A percentile compares a stretch with the other conserved stretches of the same genome.
phyloP scores from a whole-genome alignment of 345 rosid species.

The Aegle marmelos region DNA sequence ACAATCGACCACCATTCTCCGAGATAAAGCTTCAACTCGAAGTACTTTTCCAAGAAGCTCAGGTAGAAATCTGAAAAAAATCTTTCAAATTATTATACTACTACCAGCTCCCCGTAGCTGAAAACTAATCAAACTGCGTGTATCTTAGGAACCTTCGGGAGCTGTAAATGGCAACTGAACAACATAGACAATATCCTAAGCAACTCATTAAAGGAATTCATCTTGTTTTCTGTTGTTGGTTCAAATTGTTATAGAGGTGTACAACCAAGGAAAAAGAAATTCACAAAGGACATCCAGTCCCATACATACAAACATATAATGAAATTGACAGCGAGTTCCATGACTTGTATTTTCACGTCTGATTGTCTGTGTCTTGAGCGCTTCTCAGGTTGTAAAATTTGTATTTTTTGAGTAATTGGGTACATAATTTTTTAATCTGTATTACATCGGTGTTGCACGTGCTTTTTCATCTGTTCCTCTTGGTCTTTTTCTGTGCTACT shows the following conservation, averaged over 20 bases:
- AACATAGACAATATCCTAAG: conserved; percentile 6
- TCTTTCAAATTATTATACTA: neutral
- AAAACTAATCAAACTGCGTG: conserved; percentile 2
- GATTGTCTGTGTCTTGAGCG: neutral
- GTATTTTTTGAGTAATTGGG: neutral
- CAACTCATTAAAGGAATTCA: conserved; percentile 13
- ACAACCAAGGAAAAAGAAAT: conserved; percentile 17
- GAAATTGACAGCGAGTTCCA: neutral
- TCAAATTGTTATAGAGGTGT: conserved; percentile 21
- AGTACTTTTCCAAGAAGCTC: conserved; percentile 37
- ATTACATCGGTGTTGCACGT: neutral
- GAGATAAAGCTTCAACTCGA: conserved; percentile 56
- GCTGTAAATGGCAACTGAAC: conserved; percentile 33
- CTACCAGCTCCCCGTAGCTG: neutral
- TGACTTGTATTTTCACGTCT: neutral
- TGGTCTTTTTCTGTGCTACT: no score
- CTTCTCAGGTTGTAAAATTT: neutral
- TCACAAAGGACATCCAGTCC: neutral
- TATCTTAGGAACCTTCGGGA: conserved; percentile 34
- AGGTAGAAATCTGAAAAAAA: conserved; percentile 31
- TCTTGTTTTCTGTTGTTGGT: conserved; percentile 4
- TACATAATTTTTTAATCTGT: neutral
- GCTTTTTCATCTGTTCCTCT: no score
- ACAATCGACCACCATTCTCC: conserved; percentile 51
- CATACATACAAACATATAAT: neutral